phyloP scores from a whole-genome alignment of 2,329 filamentous ascomycete genomes.

The Dendryphion nanum region DNA sequence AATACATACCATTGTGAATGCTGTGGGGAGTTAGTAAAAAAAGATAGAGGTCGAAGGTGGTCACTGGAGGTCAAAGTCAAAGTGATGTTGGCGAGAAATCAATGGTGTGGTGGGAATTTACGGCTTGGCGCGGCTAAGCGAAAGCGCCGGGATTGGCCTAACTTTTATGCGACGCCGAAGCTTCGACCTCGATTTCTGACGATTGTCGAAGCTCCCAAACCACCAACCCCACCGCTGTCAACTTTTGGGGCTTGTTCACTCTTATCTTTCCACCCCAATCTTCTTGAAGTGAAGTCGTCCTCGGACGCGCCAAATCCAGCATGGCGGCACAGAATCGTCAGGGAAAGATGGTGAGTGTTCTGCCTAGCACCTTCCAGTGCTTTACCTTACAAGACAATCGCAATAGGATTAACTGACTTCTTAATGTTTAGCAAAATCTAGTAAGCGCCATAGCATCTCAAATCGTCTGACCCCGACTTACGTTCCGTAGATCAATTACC shows the following conservation, averaged over 20 bases:
- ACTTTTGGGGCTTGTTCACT: slow-evolving; percentile 14
- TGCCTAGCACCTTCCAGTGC: slow-evolving; percentile 35
- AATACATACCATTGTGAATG: slow-evolving; percentile 39
- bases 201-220: slow-evolving; percentile 20
- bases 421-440: slow-evolving; percentile 58
- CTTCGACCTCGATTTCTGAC: slow-evolving; percentile 11
- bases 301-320: slow-evolving; percentile 39
- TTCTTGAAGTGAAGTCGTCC: slow-evolving; percentile 36
- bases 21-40: slow-evolving; percentile 36
- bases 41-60: slow-evolving; percentile 28
- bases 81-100: slow-evolving; percentile 22
- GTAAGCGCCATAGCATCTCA: slow-evolving; percentile 48
- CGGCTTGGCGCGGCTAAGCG: slow-evolving; percentile 12
- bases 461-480: slow-evolving; percentile 17
- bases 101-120: slow-evolving; percentile 17
- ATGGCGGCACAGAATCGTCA: slow-evolving; percentile 73
- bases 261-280: background rate
- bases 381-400: slow-evolving; percentile 39
- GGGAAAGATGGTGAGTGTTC: slow-evolving; percentile 92
- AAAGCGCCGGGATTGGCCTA: slow-evolving; percentile 12
- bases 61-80: slow-evolving; percentile 14
- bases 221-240: slow-evolving; percentile 19
- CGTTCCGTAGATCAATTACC: slow-evolving; percentile 84
- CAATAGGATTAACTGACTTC: slow-evolving; percentile 46
- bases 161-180: slow-evolving; percentile 12